phyloP scores from a whole-genome alignment of 371 early-diverging fungal genomes.

The Mucor saturninus region DNA sequence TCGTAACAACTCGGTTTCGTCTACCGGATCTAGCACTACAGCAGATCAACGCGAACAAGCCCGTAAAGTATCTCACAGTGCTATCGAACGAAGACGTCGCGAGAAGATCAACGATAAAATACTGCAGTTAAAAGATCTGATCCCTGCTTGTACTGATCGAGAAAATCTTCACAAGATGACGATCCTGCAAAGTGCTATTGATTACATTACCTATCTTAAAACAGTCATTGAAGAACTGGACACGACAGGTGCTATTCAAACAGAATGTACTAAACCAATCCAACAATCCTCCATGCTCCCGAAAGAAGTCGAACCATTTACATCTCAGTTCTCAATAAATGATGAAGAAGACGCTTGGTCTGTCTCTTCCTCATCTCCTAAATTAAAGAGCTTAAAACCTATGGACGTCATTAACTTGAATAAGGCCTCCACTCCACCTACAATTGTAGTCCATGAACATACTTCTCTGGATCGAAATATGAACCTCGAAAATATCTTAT shows the following conservation, averaged over 20 bases:
- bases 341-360: conserved; percentile 24
- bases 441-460: conserved; percentile 5
- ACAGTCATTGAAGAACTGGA: conserved; percentile 17
- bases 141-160: conserved; percentile 63
- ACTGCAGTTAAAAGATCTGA: conserved; percentile 49
- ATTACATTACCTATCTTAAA: conserved; percentile 66
- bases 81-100: conserved; percentile 77
- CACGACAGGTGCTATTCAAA: background rate
- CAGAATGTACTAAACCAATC: background rate
- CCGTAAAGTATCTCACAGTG: conserved; percentile 76
- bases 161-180: conserved; percentile 73
- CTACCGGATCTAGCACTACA: conserved; percentile 19
- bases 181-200: conserved; percentile 75
- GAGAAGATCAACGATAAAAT: conserved; percentile 77
- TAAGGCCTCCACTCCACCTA: conserved; percentile 4
- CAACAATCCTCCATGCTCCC: conserved; percentile 38
- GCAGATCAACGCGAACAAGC: conserved; percentile 56
- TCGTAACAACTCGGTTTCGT: conserved; percentile 12
- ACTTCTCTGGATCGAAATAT: conserved; percentile 21
- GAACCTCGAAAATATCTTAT: conserved; percentile 31
- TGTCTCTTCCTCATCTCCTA: conserved; percentile 1
- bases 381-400: conserved; percentile 18
- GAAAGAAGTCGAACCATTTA: conserved; percentile 46
- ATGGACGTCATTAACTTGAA: conserved; percentile 20
- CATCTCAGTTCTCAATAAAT: conserved; percentile 32